Conservation (phyloP, 495 filamentous ascomycete species). For the Trichocladium antarcticum region DNA sequence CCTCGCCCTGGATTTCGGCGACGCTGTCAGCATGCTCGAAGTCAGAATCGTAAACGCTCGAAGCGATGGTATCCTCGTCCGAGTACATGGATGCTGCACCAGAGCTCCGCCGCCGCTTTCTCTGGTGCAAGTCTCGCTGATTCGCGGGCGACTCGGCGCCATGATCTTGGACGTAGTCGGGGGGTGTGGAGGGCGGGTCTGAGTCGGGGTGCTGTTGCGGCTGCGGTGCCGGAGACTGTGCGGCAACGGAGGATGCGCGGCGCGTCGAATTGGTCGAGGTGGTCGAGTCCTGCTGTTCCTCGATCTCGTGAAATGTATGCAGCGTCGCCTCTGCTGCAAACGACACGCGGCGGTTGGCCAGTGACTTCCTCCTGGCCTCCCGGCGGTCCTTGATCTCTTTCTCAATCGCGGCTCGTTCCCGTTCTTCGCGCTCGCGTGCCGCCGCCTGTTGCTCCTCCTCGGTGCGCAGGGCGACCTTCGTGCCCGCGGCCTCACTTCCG, state of each 20-base stretch:
- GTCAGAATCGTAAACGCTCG: slow-evolving; percentile 64
- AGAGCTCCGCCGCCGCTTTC: slow-evolving; percentile 54
- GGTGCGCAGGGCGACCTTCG: slow-evolving; percentile 47
- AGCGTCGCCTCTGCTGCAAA: slow-evolving; percentile 96
- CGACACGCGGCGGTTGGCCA: slow-evolving; percentile 87
- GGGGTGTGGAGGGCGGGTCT: slow-evolving; percentile 53
- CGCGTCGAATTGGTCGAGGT: slow-evolving; percentile 70
- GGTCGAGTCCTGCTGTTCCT: slow-evolving; percentile 77
- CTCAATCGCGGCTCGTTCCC: slow-evolving; percentile 53
- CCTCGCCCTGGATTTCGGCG: slow-evolving; percentile 43
- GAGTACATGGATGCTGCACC: slow-evolving; percentile 48
- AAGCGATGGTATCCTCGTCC: slow-evolving; percentile 57
- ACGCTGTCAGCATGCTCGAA: slow-evolving; percentile 52
- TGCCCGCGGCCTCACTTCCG: slow-evolving; percentile 29
- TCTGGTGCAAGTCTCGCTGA: slow-evolving; percentile 57
- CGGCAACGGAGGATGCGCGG: slow-evolving; percentile 57
- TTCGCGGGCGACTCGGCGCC: slow-evolving; percentile 54
- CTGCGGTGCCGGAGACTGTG: slow-evolving; percentile 37
- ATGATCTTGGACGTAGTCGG: slow-evolving; percentile 51
- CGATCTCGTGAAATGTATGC: slow-evolving; percentile 94
- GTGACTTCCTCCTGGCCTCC: slow-evolving; percentile 81
- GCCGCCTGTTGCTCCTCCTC: slow-evolving; percentile 73
- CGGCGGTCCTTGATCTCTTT: slow-evolving; percentile 60
- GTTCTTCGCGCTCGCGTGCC: slow-evolving; percentile 60
- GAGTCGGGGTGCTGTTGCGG: slow-evolving; percentile 24